Conservation (phyloP, 2,329 filamentous ascomycete genomes). For the Botrytis fabae region DNA sequence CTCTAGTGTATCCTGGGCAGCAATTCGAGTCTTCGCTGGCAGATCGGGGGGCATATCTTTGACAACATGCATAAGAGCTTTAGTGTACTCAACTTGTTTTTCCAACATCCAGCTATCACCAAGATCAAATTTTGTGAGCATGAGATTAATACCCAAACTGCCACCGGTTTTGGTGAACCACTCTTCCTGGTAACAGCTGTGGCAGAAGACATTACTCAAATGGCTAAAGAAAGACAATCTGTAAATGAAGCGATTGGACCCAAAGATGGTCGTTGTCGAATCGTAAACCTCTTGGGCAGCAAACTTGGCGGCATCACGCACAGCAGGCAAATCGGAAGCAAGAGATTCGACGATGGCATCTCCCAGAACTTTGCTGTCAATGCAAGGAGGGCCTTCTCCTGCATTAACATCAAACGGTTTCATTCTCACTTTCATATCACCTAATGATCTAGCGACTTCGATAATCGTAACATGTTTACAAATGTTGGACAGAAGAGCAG, state of each 20-base stretch:
- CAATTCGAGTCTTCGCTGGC: constrained; percentile 81
- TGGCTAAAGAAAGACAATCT: constrained; percentile 82
- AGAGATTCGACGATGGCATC: constrained; percentile 90
- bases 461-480: constrained; percentile 89
- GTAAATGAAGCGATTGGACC: constrained; percentile 67
- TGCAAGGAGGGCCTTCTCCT: constrained; percentile 82
- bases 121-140: constrained; percentile 81
- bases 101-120: constrained; percentile 80
- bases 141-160: constrained; percentile 82
- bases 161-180: constrained; percentile 98
- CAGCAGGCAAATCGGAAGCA: constrained; percentile 76
- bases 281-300: constrained; percentile 78
- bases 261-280: constrained; percentile 76
- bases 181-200: constrained; percentile 95
- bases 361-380: constrained; percentile 83
- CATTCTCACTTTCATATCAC: constrained; percentile 72
- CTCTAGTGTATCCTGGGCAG: constrained; percentile 81
- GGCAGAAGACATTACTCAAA: constrained; percentile 80
- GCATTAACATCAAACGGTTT: constrained; percentile 81
- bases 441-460: constrained; percentile 82
- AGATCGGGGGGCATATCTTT: constrained; percentile 97
- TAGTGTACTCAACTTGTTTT: constrained; percentile 83
- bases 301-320: constrained; percentile 79
- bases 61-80: constrained; percentile 93
- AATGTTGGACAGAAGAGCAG: constrained; percentile 73